Evolutionary conservation across 352 stramenopile species (phyloP), one percentile per base, ranked within the genome.

Genomic region (Pythium volutum): DNA sequence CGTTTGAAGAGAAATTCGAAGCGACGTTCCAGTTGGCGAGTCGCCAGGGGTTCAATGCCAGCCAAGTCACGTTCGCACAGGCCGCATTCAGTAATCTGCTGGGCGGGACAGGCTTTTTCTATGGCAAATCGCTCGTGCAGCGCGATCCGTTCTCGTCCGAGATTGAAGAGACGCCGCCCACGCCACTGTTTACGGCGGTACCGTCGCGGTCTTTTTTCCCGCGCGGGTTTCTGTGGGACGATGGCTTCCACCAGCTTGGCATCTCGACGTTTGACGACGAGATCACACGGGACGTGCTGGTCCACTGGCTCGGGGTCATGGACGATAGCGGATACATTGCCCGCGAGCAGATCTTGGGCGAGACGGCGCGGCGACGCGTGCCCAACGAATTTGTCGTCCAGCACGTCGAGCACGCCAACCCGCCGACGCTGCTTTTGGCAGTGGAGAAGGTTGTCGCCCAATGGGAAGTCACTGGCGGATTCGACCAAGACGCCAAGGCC

Each of bases 171-270:
- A 78, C 74, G 1, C 55, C 69, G 0, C 54, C 65, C 5, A 81
- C 76, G 59, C 62, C 82, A 14, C 75, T 98, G 29, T 95, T 96
- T 59, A 95, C 93, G 9, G 88, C 79, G 6, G 83, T 97, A 11
- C 93, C 93, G n/a, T 97, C 88, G 20, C 77, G 93, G 11, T 97
- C 88, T 36, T 97, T 98, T 67, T 98, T 98, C 64, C 93, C 93
- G 12, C 77, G 93, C 22, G 93, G 93, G 0, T 98, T 98, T 48
- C 49, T 97, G 1, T 98, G 93, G 93, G 93, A 98, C 59, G 93
- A 98, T 86, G 92, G 93, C 15, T 98, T 98, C 66, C 93, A 98
- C 62, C 86, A 97, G 70, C 71, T 98, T 16, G 73, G 95, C 4
- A 76, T 98, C 39, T 69, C 62, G 4, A 57, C 74, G 3, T 98